Percentiles rank a stretch among this genome's conserved stretches.
Evolutionary conservation across 495 filamentous ascomycete genomes (phyloP).

Genomic region (Rhizodiscina lignyota): DNA sequence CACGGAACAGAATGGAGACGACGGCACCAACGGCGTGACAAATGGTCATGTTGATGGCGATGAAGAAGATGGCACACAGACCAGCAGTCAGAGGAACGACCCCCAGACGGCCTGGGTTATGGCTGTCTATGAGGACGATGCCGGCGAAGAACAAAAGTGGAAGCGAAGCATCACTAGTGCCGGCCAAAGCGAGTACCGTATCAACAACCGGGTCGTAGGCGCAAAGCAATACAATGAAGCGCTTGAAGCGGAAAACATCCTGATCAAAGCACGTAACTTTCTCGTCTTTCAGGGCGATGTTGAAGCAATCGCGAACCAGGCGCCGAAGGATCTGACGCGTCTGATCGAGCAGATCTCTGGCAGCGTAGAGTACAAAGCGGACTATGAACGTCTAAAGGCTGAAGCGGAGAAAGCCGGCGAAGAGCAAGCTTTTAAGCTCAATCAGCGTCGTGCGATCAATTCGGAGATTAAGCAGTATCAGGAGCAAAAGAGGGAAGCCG

Average conservation of each 20-base stretch:
- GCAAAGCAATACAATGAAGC: conserved; percentile 88
- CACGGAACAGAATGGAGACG: conserved; percentile 21
- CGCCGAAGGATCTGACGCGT: conserved; percentile 81
- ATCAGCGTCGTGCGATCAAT: conserved; percentile 84
- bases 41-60: conserved; percentile 38
- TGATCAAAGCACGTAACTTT: conserved; percentile 96
- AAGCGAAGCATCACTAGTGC: conserved; percentile 81
- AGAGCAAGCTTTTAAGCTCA: conserved; percentile 70
- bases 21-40: conserved; percentile 18
- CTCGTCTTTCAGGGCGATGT: conserved; percentile 98
- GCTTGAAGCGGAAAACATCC: conserved; percentile 83
- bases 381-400: conserved; percentile 77
- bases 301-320: conserved; percentile 91
- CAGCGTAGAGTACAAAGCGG: conserved; percentile 84
- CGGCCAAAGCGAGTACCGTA: conserved; percentile 87
- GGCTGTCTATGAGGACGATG: conserved; percentile 97
- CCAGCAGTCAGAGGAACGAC: conserved; percentile 39
- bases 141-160: conserved; percentile 89
- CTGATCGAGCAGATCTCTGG: conserved; percentile 96
- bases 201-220: conserved; percentile 79
- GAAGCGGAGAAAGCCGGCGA: conserved; percentile 78
- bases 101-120: conserved; percentile 95
- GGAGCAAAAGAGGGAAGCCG: conserved; percentile 91
- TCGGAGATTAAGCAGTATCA: conserved; percentile 95
- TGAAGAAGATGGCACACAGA: conserved; percentile 35